Evolutionary conservation across 192 early-diverging fungal genomes (phyloP), one percentile per base, ranked within the genome.

Genomic region (Chytriomyces sp.): DNA sequence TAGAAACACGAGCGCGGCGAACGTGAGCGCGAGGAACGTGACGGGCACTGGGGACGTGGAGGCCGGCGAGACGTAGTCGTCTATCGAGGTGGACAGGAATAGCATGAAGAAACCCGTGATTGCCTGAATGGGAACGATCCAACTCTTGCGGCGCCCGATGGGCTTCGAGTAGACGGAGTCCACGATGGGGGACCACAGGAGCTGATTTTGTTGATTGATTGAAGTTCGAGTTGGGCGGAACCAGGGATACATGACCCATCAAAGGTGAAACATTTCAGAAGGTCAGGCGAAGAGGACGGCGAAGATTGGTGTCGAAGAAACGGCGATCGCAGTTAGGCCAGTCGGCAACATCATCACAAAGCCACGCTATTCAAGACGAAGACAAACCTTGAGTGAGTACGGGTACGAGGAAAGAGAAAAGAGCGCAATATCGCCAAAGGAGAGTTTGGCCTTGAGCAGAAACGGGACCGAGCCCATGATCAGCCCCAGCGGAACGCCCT

Each of bases 41-140:
- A 93, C 85, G 8, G 90, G 88, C 26, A 92, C 71, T 17, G 82
- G 79, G 69, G 78, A 74, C 0, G 76, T 73, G 1, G 63, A 73
- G 37, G 82, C 83, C 37, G 89, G 76, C 56, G 85, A 82, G 37
- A 92, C 78, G 52, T 91, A 82, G 2, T 61, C 75, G 64, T 99
- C 94, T 39, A 99, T 91, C 25, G 88, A 77, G 25, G 78, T 76
- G 34, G 94, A 91, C 44, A 99, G 88, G 79, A 88, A 89, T 63
- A 92, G 77, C 66, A 97, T 91, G 71, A 91, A 70, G 0, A 91
- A 14, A 6, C 92, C 96, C 7, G 91, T 90, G 36, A 94, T 74
- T 5, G 93, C 81, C 78, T 99, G 97, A 68, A 99, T 98, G 25
- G 97, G 97, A n/a, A 97, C 88, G 49, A 99, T 98, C 97, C 97